phyloP scores from a whole-genome alignment of 2,329 filamentous ascomycete species.

The Blastomyces percursus region DNA sequence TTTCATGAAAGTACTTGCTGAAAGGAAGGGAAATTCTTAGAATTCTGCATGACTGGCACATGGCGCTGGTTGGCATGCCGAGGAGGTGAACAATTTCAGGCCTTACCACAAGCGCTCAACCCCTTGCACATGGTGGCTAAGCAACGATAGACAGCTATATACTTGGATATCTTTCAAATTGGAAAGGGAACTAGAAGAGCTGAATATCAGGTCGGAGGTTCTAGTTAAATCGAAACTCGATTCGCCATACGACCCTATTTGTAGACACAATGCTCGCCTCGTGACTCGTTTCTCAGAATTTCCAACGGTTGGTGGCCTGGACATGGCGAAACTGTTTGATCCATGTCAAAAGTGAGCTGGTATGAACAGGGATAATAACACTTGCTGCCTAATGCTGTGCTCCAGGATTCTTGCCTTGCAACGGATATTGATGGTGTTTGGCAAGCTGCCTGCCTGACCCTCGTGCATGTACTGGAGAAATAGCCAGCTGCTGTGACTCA shows the following conservation, averaged over 20 bases:
- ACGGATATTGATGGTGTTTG: background rate
- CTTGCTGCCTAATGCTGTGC: no score
- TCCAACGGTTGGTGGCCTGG: background rate
- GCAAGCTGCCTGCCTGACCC: background rate
- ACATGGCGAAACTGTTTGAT: background rate
- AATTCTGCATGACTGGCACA: background rate
- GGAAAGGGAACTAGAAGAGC: background rate
- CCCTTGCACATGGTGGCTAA: background rate
- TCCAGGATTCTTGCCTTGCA: background rate
- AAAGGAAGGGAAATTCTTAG: background rate
- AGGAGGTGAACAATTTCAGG: background rate
- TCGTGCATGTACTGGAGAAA: background rate
- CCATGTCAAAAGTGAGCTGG: no score
- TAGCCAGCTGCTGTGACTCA: background rate
- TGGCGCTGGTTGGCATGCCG: background rate
- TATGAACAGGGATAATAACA: no score
- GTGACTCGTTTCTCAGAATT: background rate
- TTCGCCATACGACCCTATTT: background rate
- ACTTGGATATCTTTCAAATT: background rate
- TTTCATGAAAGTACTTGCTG: background rate
- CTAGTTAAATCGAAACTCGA: background rate
- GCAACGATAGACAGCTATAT: background rate
- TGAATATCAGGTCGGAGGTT: background rate
- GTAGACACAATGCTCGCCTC: background rate
- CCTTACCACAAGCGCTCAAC: background rate